phyloP scores from a whole-genome alignment of 164 flowering plant genomes.

The Kalanchoe fedtschenkoi region DNA sequence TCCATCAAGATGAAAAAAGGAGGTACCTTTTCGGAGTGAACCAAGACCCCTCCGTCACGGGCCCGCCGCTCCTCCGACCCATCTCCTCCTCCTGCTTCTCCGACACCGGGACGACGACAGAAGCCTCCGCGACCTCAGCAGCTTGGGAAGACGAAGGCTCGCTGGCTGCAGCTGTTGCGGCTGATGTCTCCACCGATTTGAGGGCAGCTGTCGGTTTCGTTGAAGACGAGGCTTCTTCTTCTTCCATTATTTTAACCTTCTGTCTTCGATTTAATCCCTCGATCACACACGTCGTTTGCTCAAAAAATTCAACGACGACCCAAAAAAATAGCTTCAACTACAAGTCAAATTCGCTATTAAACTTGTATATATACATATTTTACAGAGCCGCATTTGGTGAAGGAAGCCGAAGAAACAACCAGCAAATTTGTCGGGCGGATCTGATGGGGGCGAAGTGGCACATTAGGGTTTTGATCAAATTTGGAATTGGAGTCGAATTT shows the following conservation, averaged over 20 bases:
- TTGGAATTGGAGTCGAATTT: background rate
- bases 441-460: background rate
- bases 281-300: background rate
- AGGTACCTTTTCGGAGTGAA: slow-evolving; percentile 39
- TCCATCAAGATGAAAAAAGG: background rate
- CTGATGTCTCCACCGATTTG: background rate
- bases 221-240: background rate
- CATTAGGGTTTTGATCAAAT: background rate
- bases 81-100: slow-evolving; percentile 10
- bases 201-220: background rate
- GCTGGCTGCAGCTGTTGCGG: no score
- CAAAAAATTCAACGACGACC: background rate
- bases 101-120: slow-evolving; percentile 2
- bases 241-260: slow-evolving; percentile 1
- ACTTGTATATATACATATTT: background rate
- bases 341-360: background rate
- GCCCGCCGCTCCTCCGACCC: slow-evolving; percentile 13
- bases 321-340: background rate
- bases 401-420: no score
- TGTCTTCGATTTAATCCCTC: slow-evolving; percentile 1
- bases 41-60: slow-evolving; percentile 30
- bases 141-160: background rate
- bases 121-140: slow-evolving; percentile 5
- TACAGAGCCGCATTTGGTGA: background rate
- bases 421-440: background rate